Evolutionary conservation across 345 rosid genomes (phyloP), one percentile per base, ranked within the genome.

Genomic region (Clarkia xantiana): DNA sequence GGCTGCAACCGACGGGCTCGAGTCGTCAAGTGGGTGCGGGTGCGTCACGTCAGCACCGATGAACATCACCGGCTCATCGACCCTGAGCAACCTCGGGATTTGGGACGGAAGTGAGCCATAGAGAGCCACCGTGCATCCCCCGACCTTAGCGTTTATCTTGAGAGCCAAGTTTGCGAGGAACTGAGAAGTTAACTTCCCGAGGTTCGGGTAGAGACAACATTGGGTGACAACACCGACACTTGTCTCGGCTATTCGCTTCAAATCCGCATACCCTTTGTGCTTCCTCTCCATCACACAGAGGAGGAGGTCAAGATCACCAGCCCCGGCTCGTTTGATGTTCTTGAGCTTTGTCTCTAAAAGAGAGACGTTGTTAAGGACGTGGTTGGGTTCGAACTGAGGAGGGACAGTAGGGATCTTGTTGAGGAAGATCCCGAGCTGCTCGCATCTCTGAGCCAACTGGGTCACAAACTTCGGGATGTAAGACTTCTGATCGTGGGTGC

Each of bases 1-100:
- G 43, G 98, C 98, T 3, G 94, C 98, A 57, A 83, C 89, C 0
- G 98, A 91, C 17, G 98, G 98, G 48, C 98, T 91, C 53, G 34
- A 71, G 61, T 91, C 98, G 25, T 91, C 98, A 1, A 91, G 82
- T 0, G 98, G 98, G 53, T 86, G 98, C 40, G 94, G 98, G 66
- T 86, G 93, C 18, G 98, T 91, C 16, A 86, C 98, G 55, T 91
- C 98, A 3, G 98, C 98, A 42, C 98, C 98, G 94, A 91, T 81
- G 56, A 91, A 91, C 71, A 86, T 91, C 61, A 86, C 94, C 0
- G 98, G 96, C 62, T 91, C 89, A 51, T 81, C 70, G 10, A 44
- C 49, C 11, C 46, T 68, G 51, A 91, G 59, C 44, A 86, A 67
- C 44, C 96, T 78, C 0, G 98, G 98, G 19, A 86, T 81, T 50